Conservation (phyloP, 2,329 filamentous ascomycete genomes). For the Hortaea werneckii region DNA sequence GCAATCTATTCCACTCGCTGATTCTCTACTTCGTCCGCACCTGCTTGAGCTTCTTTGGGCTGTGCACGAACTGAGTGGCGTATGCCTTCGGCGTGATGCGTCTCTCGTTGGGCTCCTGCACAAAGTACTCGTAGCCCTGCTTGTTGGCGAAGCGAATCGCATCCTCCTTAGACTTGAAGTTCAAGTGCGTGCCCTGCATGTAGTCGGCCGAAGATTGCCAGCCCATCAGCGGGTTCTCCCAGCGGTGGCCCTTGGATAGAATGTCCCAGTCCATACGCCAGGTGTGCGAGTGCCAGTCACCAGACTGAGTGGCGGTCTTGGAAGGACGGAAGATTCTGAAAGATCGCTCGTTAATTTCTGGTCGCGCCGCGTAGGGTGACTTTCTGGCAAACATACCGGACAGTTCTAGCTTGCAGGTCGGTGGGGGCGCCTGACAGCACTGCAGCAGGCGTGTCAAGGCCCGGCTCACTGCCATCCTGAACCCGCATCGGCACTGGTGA, state of each 20-base stretch:
- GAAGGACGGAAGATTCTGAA: conserved; percentile 78
- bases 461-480: conserved; percentile 82
- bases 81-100: conserved; percentile 86
- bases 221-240: conserved; percentile 97
- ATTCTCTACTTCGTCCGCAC: conserved; percentile 64
- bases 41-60: conserved; percentile 72
- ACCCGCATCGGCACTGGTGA: conserved; percentile 83
- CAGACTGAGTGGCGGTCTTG: conserved; percentile 95
- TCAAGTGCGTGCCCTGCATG: conserved; percentile 88
- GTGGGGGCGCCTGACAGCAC: conserved; percentile 84
- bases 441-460: conserved; percentile 65
- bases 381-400: conserved; percentile 54
- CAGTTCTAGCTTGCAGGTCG: conserved; percentile 86
- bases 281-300: conserved; percentile 68
- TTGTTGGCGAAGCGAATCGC: conserved; percentile 94
- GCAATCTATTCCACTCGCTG: not conserved
- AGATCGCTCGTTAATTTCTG: no score
- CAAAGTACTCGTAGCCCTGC: conserved; percentile 98
- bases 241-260: conserved; percentile 80
- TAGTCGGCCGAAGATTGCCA: conserved; percentile 94
- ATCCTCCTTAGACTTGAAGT: conserved; percentile 88
- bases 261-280: conserved; percentile 99
- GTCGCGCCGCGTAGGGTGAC: no score
- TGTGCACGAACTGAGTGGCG: conserved; percentile 90
- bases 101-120: conserved; percentile 89